These are phyloP conservation scores for Sclerotinia glacialis DNA, from an alignment of 2,329 filamentous ascomycete species.

Conservation along the genomic window DNA sequence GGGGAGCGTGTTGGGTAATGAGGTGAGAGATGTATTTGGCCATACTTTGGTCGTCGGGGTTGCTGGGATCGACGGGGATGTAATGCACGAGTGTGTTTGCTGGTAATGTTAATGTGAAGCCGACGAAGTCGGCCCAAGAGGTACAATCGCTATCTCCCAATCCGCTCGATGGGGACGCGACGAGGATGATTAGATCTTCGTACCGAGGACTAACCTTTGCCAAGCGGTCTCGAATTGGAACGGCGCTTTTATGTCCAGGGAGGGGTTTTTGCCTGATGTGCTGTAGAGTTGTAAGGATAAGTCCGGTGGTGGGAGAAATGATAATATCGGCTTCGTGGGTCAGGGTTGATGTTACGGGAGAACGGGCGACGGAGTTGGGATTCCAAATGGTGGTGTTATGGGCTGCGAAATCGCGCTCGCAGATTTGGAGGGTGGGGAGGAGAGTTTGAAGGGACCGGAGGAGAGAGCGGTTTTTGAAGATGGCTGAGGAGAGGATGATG, in stretches of 20 bases:
- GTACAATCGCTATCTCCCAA: constrained; percentile 33
- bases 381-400: constrained; percentile 42
- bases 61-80: constrained; percentile 37
- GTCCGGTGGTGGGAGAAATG: constrained; percentile 64
- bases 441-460: constrained; percentile 50
- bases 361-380: constrained; percentile 39
- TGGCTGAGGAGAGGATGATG: constrained; percentile 53
- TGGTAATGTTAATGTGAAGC: constrained; percentile 40
- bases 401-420: constrained; percentile 58
- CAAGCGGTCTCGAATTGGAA: constrained; percentile 56
- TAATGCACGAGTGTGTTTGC: constrained; percentile 46
- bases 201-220: constrained; percentile 56
- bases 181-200: constrained; percentile 63
- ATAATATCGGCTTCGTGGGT: constrained; percentile 68
- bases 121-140: constrained; percentile 37
- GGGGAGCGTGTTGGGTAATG: constrained; percentile 44
- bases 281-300: constrained; percentile 69
- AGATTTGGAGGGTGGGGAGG: constrained; percentile 50
- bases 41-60: constrained; percentile 45
- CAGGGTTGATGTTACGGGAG: constrained; percentile 43
- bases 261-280: constrained; percentile 69
- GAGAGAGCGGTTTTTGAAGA: constrained; percentile 47
- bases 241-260: constrained; percentile 54
- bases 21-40: constrained; percentile 54
- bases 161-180: constrained; percentile 52